Conservation (phyloP, 176 grass and related monocot species). For the Musa beccarii region DNA sequence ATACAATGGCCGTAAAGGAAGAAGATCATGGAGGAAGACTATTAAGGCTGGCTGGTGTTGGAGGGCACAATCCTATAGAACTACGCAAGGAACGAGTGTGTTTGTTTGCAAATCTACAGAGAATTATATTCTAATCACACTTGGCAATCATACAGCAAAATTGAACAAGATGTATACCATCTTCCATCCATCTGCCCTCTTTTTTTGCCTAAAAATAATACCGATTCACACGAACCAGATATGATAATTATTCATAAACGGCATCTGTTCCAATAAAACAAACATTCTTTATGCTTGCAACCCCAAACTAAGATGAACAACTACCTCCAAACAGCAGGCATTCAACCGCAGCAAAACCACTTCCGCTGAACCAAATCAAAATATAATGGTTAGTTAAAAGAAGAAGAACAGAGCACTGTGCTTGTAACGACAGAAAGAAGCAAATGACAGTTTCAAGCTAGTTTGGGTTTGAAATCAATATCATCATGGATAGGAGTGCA, state of each 20-base stretch:
- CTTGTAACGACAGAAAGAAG: too few species aligned
- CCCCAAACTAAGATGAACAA: conserved; percentile 18
- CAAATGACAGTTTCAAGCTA: too few species aligned
- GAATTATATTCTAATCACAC: too few species aligned
- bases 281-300: neutral
- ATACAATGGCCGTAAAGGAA: too few species aligned
- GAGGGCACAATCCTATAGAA: too few species aligned
- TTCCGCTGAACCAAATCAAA: conserved; percentile 21
- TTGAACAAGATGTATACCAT: too few species aligned
- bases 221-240: neutral
- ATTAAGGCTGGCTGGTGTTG: too few species aligned
- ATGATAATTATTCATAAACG: neutral
- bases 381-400: neutral
- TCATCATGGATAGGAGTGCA: neutral
- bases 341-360: conserved; percentile 41
- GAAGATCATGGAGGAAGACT: too few species aligned
- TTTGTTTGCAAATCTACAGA: too few species aligned
- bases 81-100: too few species aligned
- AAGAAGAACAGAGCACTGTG: neutral
- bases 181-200: neutral
- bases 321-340: conserved; percentile 5
- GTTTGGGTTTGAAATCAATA: neutral
- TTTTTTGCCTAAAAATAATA: neutral
- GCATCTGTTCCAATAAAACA: neutral
- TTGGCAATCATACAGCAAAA: too few species aligned